phyloP scores from a whole-genome alignment of 2,329 filamentous ascomycete genomes.

The Fusarium sp. region DNA sequence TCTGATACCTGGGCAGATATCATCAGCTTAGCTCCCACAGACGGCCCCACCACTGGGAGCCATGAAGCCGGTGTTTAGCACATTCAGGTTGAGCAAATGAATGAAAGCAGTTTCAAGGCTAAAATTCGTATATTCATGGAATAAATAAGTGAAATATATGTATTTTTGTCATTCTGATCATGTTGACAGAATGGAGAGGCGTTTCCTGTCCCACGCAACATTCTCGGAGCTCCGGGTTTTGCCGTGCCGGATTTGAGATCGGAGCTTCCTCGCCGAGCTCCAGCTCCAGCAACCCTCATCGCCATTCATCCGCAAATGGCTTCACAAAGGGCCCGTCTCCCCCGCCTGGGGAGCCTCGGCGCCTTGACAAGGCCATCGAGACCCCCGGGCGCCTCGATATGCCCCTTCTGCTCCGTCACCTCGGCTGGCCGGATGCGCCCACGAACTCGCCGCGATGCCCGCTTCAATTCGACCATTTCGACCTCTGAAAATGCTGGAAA shows the following conservation, averaged over 20 bases:
- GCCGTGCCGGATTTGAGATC: constrained; percentile 35
- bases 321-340: constrained; percentile 45
- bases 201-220: not conserved
- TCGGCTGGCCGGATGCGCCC: constrained; percentile 34
- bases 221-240: constrained; percentile 41
- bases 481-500: constrained; percentile 42
- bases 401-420: constrained; percentile 48
- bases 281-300: constrained; percentile 28
- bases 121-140: not conserved
- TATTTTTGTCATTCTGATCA: not conserved
- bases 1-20: not conserved
- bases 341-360: constrained; percentile 44
- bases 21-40: not conserved
- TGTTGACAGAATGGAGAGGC: not conserved
- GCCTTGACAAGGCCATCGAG: constrained; percentile 36
- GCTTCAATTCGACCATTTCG: constrained; percentile 48
- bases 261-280: constrained; percentile 37
- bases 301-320: constrained; percentile 45
- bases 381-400: constrained; percentile 36
- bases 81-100: not conserved
- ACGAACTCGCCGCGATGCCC: constrained; percentile 39
- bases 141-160: not conserved
- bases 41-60: not conserved
- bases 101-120: not conserved
- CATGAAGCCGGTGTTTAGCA: not conserved